Conservation (phyloP, 192 early-diverging fungal species). For the Coemansia sp. region DNA sequence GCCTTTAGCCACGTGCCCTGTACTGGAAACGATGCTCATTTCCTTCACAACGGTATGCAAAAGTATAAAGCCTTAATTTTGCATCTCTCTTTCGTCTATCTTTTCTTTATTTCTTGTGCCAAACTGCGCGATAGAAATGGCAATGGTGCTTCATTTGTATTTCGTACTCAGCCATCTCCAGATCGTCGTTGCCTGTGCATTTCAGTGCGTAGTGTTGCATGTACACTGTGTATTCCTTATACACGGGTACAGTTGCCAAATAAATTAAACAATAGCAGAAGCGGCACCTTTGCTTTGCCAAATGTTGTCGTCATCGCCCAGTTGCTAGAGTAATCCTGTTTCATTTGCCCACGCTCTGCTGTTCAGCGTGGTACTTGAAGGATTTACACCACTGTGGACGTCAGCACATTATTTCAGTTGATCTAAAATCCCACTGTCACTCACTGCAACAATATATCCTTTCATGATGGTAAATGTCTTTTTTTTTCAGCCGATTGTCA, state of each 20-base stretch:
- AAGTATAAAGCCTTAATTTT: too few relatives aligned
- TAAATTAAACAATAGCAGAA: neutral
- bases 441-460: neutral
- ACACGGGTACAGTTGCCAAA: neutral
- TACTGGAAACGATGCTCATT: neutral
- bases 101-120: too few relatives aligned
- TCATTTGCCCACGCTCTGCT: neutral
- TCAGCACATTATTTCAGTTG: neutral
- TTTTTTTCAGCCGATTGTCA: neutral
- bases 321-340: neutral
- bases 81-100: too few relatives aligned
- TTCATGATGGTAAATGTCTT: neutral
- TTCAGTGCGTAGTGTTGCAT: neutral
- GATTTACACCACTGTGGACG: neutral
- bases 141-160: neutral
- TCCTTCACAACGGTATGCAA: too few relatives aligned
- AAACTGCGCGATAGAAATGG: neutral
- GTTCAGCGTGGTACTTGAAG: neutral
- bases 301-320: conserved; percentile 1
- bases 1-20: neutral
- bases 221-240: neutral
- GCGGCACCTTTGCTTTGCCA: neutral
- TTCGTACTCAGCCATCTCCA: neutral
- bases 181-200: neutral
- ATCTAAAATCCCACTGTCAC: neutral